These are phyloP conservation scores for Tetradesmus obliquus DNA, from an alignment of 139 green algal genomes.

Conservation along the genomic window DNA sequence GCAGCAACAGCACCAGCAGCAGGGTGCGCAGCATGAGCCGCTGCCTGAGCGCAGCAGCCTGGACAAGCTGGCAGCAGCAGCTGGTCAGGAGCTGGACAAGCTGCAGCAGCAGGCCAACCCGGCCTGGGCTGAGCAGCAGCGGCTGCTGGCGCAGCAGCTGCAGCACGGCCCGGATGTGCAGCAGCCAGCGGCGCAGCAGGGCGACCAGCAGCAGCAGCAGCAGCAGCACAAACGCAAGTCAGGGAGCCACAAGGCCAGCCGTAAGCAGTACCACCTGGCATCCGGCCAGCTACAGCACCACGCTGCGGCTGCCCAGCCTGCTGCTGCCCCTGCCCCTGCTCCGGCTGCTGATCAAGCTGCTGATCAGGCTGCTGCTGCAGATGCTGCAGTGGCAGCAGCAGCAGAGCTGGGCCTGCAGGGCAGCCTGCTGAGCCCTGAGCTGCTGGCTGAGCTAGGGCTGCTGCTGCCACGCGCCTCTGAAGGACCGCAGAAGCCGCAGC, in stretches of 20 bases:
- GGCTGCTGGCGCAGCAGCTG: neutral
- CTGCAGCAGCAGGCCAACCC: neutral
- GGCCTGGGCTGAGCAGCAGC: neutral
- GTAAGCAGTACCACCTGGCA: neutral
- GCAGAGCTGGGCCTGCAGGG: neutral
- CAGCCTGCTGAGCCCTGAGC: neutral
- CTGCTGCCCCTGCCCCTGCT: neutral
- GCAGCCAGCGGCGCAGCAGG: neutral
- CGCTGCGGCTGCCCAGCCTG: neutral
- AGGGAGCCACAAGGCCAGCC: neutral
- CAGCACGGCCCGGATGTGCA: neutral
- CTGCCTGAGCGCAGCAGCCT: conserved; percentile 8
- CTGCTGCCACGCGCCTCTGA: neutral
- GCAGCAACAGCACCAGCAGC: neutral
- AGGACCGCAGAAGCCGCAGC: neutral
- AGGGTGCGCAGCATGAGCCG: neutral
- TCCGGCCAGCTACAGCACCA: neutral
- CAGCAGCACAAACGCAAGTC: neutral
- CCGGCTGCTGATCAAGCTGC: neutral
- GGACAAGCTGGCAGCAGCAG: conserved; percentile 14
- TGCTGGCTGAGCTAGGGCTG: neutral
- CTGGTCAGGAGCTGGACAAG: neutral
- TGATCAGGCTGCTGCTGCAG: neutral
- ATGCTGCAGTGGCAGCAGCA: neutral
- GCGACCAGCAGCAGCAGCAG: neutral